Conservation (phyloP, 768 basidiomycete species). For the Serendipita sp. region DNA sequence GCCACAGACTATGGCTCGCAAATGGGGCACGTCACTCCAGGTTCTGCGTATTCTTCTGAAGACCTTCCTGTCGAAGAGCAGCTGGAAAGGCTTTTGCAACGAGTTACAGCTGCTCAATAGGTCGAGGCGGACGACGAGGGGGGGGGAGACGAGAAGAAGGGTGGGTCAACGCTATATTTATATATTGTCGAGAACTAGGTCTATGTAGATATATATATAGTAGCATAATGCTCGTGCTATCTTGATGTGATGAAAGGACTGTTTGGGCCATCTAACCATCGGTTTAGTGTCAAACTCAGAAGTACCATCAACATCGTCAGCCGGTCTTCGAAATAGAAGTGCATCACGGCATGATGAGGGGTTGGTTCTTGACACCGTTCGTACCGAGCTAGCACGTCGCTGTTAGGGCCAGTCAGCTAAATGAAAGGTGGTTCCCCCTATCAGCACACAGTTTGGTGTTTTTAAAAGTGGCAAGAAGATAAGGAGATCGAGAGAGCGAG, state of each 20-base stretch:
- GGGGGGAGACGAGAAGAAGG: not conserved
- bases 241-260: not conserved
- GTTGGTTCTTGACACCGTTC: not conserved
- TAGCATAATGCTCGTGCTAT: not conserved
- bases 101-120: not conserved
- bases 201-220: not conserved
- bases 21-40: conserved; percentile 44
- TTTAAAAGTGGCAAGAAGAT: too few relatives aligned
- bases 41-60: conserved; percentile 15
- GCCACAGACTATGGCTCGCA: conserved; percentile 72
- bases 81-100: conserved; percentile 5
- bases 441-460: not conserved
- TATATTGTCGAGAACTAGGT: too few relatives aligned
- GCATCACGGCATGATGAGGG: not conserved
- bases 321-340: not conserved
- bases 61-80: conserved; percentile 14
- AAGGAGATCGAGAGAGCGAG: not conserved
- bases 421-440: not conserved
- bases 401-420: not conserved
- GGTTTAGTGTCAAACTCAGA: not conserved
- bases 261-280: not conserved
- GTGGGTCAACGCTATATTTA: not conserved
- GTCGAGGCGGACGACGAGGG: too few relatives aligned
- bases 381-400: not conserved
- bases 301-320: not conserved